Evolutionary conservation across 2,329 filamentous ascomycete genomes (phyloP), one percentile per base, ranked within the genome.

Genomic region (Ophidiomyces ophidiicola): DNA sequence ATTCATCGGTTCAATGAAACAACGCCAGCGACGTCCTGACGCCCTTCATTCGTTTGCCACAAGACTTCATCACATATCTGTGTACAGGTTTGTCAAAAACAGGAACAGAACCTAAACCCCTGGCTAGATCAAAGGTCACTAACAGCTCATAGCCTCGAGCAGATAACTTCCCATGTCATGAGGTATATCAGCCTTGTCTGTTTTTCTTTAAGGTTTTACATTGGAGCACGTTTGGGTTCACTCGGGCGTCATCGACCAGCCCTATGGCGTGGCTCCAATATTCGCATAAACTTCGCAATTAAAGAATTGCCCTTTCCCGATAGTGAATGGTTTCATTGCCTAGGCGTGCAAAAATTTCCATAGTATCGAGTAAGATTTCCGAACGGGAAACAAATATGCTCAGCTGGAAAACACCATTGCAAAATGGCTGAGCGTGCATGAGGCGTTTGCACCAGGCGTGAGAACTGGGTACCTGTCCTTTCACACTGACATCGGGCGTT

Each of bases 211-310:
- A 18, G 11, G 2, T n/a, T 18, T 19, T 8, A 10, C 14, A 28
- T 10, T 28, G 3, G 14, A 28, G 11, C 25, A 4, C 3, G 7
- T n/a, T 10, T 28, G 25, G 4, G 14, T 28, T 10, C 36, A 26
- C 25, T 26, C 20, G 36, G 28, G 29, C 29, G 7, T 34, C 17
- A 23, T 5, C 14, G 30, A 21, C 26, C 29, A 32, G 20, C 14
- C 32, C 17, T 36, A 36, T 33, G 32, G 17, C 28, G 7, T 23
- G 15, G 32, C 19, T 19, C 32, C 20, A 2, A 39, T 28, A 32
- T 32, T 40, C 33, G 42, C 28, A 19, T 36, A 36, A 32, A 17
- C 15, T 29, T 32, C 32, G 7, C 42, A 33, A 44, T 41, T 44
- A 10, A 15, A 3, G 12, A n/a, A 17, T 17, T 23, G 28, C 25